Evolutionary conservation across 1,139 yeast genomes (phyloP).

Genomic region (Meyerozyma carpophila): DNA sequence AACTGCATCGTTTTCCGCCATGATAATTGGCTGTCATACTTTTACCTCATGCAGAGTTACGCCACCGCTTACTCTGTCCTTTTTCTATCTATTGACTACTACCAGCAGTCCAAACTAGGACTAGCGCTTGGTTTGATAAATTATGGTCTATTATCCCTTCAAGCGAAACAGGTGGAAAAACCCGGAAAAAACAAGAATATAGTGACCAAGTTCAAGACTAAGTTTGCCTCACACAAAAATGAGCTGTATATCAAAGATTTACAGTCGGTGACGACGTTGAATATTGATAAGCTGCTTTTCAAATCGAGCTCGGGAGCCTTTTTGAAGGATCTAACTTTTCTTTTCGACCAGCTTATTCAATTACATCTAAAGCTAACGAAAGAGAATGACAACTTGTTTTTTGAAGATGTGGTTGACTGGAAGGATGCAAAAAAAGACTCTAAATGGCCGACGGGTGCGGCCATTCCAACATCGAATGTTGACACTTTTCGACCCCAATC

Average conservation of each 20-base stretch:
- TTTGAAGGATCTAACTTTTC: conserved; percentile 31
- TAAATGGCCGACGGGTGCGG: conserved; percentile 43
- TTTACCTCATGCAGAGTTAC: conserved; percentile 29
- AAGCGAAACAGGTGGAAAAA: conserved; percentile 24
- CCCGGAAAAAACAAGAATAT: conserved; percentile 11
- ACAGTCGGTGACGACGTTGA: conserved; percentile 32
- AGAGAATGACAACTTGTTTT: conserved; percentile 37
- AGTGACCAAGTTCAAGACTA: conserved; percentile 19
- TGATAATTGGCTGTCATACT: conserved; percentile 30
- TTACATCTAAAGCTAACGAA: conserved; percentile 36
- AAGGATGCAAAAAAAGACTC: conserved; percentile 32
- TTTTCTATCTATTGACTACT: conserved; percentile 37
- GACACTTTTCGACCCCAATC: background rate
- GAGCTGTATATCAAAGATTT: conserved; percentile 28
- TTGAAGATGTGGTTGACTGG: conserved; percentile 35
- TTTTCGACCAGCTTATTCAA: conserved; percentile 36
- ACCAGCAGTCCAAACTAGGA: conserved; percentile 37
- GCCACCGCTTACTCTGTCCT: conserved; percentile 38
- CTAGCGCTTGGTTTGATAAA: conserved; percentile 40
- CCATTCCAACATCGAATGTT: conserved; percentile 21
- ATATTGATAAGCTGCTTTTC: conserved; percentile 33
- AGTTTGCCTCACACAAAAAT: conserved; percentile 23
- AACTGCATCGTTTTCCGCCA: conserved; percentile 11
- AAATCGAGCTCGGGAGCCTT: conserved; percentile 28
- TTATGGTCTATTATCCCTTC: conserved; percentile 33